These are phyloP conservation scores for Usnea hakonensis DNA, from an alignment of 495 filamentous ascomycete genomes.

Conservation along the genomic window DNA sequence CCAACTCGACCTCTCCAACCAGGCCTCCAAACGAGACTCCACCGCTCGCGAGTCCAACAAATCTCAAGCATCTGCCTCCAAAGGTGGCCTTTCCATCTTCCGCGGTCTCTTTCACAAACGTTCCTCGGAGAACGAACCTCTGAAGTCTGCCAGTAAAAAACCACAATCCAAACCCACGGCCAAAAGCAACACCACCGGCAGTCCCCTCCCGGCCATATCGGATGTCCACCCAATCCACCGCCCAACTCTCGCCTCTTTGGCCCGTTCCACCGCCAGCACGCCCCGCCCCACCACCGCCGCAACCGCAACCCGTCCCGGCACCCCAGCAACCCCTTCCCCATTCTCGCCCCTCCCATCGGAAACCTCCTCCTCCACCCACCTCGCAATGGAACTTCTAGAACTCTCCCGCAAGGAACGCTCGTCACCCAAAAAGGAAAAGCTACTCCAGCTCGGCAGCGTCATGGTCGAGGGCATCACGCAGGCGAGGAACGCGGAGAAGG, in stretches of 20 bases:
- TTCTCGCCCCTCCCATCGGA: slow-evolving; percentile 4
- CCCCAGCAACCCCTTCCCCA: slow-evolving; percentile 8
- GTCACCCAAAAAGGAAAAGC: slow-evolving; percentile 25
- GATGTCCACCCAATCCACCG: slow-evolving; percentile 23
- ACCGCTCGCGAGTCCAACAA: slow-evolving; percentile 19
- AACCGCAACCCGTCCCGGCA: background rate
- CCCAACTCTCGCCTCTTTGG: slow-evolving; percentile 17
- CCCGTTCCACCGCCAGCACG: slow-evolving; percentile 6
- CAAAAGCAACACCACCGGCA: slow-evolving; percentile 14
- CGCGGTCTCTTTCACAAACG: slow-evolving; percentile 24
- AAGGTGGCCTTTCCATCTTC: slow-evolving; percentile 20
- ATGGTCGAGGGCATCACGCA: slow-evolving; percentile 32
- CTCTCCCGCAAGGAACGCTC: slow-evolving; percentile 28
- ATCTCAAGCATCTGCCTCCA: slow-evolving; percentile 18
- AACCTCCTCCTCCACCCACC: slow-evolving; percentile 23
- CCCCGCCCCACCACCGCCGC: background rate
- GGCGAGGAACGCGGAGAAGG: slow-evolving; percentile 32
- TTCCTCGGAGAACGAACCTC: slow-evolving; percentile 4
- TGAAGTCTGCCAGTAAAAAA: slow-evolving; percentile 10
- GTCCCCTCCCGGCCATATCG: slow-evolving; percentile 21
- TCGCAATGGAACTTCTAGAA: slow-evolving; percentile 33
- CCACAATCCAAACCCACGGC: slow-evolving; percentile 3
- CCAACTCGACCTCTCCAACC: slow-evolving; percentile 13
- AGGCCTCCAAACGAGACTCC: slow-evolving; percentile 8
- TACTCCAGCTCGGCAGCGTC: slow-evolving; percentile 29